Evolutionary conservation across 257 asterid genomes (phyloP).

Genomic region (Scutellaria galericulata): DNA sequence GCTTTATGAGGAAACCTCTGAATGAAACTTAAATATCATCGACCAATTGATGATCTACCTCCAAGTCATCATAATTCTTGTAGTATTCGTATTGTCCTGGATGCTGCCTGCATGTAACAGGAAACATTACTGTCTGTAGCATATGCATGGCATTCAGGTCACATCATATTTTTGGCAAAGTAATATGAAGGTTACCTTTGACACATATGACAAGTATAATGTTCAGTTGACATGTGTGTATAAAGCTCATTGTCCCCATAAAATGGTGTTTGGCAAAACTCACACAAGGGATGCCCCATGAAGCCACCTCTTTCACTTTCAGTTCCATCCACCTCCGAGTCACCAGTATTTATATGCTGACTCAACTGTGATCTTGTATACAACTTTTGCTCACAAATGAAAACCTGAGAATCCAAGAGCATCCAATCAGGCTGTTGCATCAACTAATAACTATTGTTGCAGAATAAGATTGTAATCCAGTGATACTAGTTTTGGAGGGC

Average conservation of each 20-base stretch:
- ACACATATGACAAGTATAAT: slow-evolving; percentile 93
- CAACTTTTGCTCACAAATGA: slow-evolving; percentile 94
- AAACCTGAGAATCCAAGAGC: slow-evolving; percentile 55
- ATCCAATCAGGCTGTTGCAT: slow-evolving; percentile 34
- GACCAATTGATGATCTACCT: slow-evolving; percentile 52
- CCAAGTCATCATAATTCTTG: slow-evolving; percentile 89
- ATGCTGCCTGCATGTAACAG: slow-evolving; percentile 70
- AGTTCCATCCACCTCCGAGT: slow-evolving; percentile 96
- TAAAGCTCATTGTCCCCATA: slow-evolving; percentile 94
- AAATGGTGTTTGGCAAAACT: slow-evolving; percentile 83
- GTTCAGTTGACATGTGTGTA: slow-evolving; percentile 94
- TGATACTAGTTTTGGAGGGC: background rate
- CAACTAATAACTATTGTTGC: background rate
- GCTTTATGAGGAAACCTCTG: slow-evolving; percentile 24
- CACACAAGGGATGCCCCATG: slow-evolving; percentile 90
- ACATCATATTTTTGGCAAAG: slow-evolving; percentile 12
- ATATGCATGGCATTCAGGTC: slow-evolving; percentile 15
- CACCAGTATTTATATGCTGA: slow-evolving; percentile 82
- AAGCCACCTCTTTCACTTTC: slow-evolving; percentile 99
- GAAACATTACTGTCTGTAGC: slow-evolving; percentile 2
- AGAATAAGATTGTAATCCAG: background rate
- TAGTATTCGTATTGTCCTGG: slow-evolving; percentile 95
- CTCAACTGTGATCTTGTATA: slow-evolving; percentile 83
- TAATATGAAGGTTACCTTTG: slow-evolving; percentile 61
- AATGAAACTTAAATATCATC: slow-evolving; percentile 25